Evolutionary conservation across 1,284 basidiomycete species (phyloP).

Genomic region (Ganoderma lingzhi): DNA sequence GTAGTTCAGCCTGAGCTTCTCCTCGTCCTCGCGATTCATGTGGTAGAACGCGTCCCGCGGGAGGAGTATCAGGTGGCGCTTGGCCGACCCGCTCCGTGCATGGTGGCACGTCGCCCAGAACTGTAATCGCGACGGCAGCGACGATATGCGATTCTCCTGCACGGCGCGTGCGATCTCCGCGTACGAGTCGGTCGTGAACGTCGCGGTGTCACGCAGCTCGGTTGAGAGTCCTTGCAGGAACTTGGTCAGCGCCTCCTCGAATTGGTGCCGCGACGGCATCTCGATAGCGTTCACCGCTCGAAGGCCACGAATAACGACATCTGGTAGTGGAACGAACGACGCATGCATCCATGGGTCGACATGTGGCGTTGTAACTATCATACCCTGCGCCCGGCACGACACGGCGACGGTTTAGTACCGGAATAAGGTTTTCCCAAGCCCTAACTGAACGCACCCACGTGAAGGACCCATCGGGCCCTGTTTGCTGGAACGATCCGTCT

Average conservation of each 20-base stretch:
- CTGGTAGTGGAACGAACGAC: constrained; percentile 66
- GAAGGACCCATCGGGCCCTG: constrained; percentile 38
- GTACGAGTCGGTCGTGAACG: constrained; percentile 62
- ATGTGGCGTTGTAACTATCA: constrained; percentile 47
- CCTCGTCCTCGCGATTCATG: constrained; percentile 55
- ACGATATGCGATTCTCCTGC: constrained; percentile 44
- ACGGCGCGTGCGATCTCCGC: constrained; percentile 57
- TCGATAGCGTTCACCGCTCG: constrained; percentile 59
- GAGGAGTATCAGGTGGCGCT: constrained; percentile 61
- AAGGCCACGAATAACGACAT: constrained; percentile 55
- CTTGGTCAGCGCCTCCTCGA: constrained; percentile 55
- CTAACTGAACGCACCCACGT: constrained; percentile 37
- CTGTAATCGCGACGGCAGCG: constrained; percentile 56
- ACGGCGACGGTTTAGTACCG: constrained; percentile 4
- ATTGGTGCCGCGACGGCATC: constrained; percentile 64
- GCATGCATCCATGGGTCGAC: constrained; percentile 65
- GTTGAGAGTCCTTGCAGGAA: constrained; percentile 62
- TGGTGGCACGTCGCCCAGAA: constrained; percentile 69
- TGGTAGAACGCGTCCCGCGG: constrained; percentile 69
- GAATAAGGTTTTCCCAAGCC: not conserved
- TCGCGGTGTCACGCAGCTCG: constrained; percentile 67
- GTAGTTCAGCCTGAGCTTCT: constrained; percentile 53
- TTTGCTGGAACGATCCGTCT: constrained; percentile 37
- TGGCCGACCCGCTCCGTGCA: constrained; percentile 65
- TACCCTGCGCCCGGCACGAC: constrained; percentile 42